Evolutionary conservation across 1,139 yeast species (phyloP).

Genomic region (Eremothecium cymbalariae): DNA sequence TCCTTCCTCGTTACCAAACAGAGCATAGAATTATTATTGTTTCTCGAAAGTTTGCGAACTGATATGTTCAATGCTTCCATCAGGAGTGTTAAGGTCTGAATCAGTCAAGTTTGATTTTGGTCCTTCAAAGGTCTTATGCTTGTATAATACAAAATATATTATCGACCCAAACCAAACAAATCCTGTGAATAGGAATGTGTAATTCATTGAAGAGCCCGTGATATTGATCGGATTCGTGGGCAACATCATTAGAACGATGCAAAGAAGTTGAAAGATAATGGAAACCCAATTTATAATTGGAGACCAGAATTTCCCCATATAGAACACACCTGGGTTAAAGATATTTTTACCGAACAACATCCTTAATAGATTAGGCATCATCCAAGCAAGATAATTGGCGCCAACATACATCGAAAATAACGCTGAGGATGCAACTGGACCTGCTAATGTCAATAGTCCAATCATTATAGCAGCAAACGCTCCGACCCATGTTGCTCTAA

Average conservation of each 20-base stretch:
- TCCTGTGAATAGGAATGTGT: constrained; percentile 49
- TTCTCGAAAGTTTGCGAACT: too few species aligned
- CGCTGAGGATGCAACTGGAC: constrained; percentile 53
- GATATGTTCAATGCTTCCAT: too few species aligned
- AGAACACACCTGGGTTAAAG: constrained; percentile 58
- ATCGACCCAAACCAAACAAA: constrained; percentile 42
- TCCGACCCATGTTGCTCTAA: constrained; percentile 52
- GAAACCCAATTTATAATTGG: constrained; percentile 37
- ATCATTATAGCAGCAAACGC: constrained; percentile 41
- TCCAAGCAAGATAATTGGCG: constrained; percentile 57
- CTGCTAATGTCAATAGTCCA: constrained; percentile 52
- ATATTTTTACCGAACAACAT: constrained; percentile 40
- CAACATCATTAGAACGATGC: constrained; percentile 42
- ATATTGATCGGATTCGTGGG: constrained; percentile 38
- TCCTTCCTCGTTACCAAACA: too few species aligned
- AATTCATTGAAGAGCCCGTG: constrained; percentile 44
- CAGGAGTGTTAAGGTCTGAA: too few species aligned
- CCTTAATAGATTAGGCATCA: constrained; percentile 46
- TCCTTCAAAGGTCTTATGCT: constrained; percentile 43
- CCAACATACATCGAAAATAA: constrained; percentile 51
- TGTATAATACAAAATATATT: constrained; percentile 40
- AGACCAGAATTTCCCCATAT: constrained; percentile 45
- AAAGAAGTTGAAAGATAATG: constrained; percentile 33
- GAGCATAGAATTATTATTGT: too few species aligned
- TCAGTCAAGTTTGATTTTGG: constrained; percentile 35